phyloP scores from a whole-genome alignment of 768 basidiomycete genomes.

The Candolleomyces efflorescens region DNA sequence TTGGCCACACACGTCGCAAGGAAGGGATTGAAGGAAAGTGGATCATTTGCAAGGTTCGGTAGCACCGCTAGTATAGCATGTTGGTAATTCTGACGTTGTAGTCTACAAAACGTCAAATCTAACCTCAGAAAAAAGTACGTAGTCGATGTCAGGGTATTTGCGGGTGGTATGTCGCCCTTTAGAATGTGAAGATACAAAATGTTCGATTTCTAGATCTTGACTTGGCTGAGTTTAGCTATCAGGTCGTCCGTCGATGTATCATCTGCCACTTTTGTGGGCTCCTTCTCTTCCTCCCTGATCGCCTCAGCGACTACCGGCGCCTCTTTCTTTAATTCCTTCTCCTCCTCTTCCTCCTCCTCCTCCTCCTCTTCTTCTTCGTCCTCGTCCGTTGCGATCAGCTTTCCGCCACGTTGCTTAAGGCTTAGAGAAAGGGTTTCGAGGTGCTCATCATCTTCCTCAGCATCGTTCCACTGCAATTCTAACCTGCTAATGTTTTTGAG shows the following conservation, averaged over 20 bases:
- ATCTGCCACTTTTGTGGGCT: conserved; percentile 20
- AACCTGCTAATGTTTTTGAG: conserved; percentile 57
- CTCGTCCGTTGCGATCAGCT: conserved; percentile 66
- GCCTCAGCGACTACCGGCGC: conserved; percentile 10
- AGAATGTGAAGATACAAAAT: too few relatives aligned
- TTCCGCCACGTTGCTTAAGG: conserved; percentile 64
- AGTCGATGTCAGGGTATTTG: too few relatives aligned
- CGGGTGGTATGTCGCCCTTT: too few relatives aligned
- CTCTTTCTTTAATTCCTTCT: conserved; percentile 33
- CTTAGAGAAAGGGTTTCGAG: conserved; percentile 49
- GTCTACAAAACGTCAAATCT: conserved; percentile 1
- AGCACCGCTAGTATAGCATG: too few relatives aligned
- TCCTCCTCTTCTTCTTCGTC: conserved; percentile 77
- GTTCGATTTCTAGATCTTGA: conserved; percentile 30
- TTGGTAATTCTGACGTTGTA: not conserved
- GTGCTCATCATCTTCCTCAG: conserved; percentile 70
- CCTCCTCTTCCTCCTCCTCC: conserved; percentile 43
- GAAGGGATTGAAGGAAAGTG: conserved; percentile 56
- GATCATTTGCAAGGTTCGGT: conserved; percentile 54
- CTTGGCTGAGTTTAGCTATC: conserved; percentile 64
- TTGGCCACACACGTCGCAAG: conserved; percentile 51
- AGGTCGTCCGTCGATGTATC: conserved; percentile 50
- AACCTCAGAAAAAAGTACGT: not conserved
- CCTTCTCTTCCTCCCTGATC: conserved; percentile 16
- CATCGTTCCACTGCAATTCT: conserved; percentile 90